Evolutionary conservation across 345 rosid species (phyloP).

Genomic region (Corymbia maculata): DNA sequence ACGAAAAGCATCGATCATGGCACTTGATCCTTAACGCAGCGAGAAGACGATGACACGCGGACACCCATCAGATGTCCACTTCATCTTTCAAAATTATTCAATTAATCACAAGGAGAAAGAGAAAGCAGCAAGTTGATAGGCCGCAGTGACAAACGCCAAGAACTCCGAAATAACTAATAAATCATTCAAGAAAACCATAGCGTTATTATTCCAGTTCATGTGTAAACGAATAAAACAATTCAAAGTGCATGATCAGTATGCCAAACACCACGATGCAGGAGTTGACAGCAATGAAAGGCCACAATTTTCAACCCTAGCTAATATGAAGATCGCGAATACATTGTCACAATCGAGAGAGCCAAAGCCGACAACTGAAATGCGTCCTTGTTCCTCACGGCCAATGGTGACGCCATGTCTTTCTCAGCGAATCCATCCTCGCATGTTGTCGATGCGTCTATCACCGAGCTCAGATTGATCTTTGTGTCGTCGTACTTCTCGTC

Average conservation of each 20-base stretch:
- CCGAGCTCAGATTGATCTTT: constrained; percentile 29
- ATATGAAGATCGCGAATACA: background rate
- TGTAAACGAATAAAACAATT: background rate
- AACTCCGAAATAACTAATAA: background rate
- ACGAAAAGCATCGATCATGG: background rate
- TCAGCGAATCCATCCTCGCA: constrained; percentile 66
- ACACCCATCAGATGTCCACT: background rate
- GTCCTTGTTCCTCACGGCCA: constrained; percentile 27
- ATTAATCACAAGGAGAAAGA: background rate
- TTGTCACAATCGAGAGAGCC: constrained; percentile 30
- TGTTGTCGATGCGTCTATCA: constrained; percentile 33
- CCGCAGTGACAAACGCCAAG: background rate
- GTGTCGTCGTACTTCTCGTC: constrained; percentile 16
- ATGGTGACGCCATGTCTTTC: constrained; percentile 23
- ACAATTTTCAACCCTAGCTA: background rate
- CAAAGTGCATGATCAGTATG: background rate
- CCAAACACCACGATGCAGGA: background rate
- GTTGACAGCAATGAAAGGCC: background rate
- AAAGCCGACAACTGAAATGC: constrained; percentile 32
- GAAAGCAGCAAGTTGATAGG: background rate
- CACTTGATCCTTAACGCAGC: background rate
- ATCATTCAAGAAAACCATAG: background rate
- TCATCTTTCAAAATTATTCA: background rate
- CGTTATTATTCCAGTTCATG: background rate
- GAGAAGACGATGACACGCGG: background rate